Evolutionary conservation across 73 alveolate genomes (phyloP).

Genomic region (Symbiodinium natans): DNA sequence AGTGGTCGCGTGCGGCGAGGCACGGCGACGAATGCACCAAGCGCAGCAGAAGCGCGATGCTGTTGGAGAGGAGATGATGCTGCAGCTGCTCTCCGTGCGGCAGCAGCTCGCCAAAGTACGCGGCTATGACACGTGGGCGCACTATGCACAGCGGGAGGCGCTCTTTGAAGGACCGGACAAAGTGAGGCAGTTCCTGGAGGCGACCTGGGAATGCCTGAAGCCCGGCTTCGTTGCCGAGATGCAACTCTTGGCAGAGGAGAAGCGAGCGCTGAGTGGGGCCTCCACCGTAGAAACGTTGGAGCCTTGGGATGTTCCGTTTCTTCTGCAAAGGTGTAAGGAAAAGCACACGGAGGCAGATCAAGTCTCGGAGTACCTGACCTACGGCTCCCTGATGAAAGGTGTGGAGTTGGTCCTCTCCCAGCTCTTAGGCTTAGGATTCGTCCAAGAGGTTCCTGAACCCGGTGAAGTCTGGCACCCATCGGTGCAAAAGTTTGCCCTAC

Average conservation of each 20-base stretch:
- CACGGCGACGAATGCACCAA: slow-evolving; percentile 34
- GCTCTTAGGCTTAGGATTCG: slow-evolving; percentile 13
- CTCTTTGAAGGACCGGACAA: slow-evolving; percentile 22
- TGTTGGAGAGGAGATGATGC: slow-evolving; percentile 34
- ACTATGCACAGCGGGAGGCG: slow-evolving; percentile 70
- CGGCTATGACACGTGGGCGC: slow-evolving; percentile 64
- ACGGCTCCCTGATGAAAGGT: slow-evolving; percentile 39
- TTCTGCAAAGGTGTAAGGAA: slow-evolving; percentile 5
- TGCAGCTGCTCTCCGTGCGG: slow-evolving; percentile 36
- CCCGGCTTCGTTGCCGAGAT: slow-evolving; percentile 54
- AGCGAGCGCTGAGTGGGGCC: slow-evolving; percentile 4
- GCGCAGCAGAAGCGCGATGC: slow-evolving; percentile 33
- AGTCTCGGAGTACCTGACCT: slow-evolving; percentile 36
- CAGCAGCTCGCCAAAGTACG: slow-evolving; percentile 65
- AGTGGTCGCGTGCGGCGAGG: neutral
- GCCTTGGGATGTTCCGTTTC: slow-evolving; percentile 62
- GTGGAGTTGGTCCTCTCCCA: slow-evolving; percentile 52
- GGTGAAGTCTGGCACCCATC: slow-evolving; percentile 90
- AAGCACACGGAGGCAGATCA: slow-evolving; percentile 39
- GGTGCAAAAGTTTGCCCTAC: slow-evolving; percentile 60
- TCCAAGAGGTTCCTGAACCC: slow-evolving; percentile 66
- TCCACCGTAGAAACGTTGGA: neutral
- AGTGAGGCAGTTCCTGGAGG: slow-evolving; percentile 36
- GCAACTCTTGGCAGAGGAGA: slow-evolving; percentile 53
- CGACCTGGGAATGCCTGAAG: slow-evolving; percentile 52